Evolutionary conservation across 768 basidiomycete species (phyloP).

Genomic region (Rhizopogon vesiculosus): DNA sequence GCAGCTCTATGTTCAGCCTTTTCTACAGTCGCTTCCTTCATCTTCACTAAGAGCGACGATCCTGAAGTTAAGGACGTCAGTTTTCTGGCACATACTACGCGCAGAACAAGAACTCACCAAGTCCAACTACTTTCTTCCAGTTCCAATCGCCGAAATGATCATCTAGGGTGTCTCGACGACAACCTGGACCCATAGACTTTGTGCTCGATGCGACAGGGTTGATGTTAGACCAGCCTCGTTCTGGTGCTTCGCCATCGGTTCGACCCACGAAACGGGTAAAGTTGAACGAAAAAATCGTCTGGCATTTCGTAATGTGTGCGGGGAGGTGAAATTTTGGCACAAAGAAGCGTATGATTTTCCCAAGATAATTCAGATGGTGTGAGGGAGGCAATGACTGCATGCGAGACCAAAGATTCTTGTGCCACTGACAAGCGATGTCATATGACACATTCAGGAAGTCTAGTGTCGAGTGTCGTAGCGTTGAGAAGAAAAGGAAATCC

Average conservation of each 20-base stretch:
- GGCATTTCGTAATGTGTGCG: constrained; percentile 26
- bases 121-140: constrained; percentile 24
- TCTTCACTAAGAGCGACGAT: constrained; percentile 1
- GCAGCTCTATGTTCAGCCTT: neutral
- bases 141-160: constrained; percentile 29
- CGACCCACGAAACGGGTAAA: constrained; percentile 21
- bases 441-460: constrained; percentile 8
- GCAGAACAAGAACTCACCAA: constrained; percentile 12
- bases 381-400: constrained; percentile 2
- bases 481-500: constrained; percentile 18
- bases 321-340: constrained; percentile 34
- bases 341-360: constrained; percentile 6
- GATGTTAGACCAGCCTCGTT: constrained; percentile 29
- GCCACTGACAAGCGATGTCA: constrained; percentile 23
- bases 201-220: constrained; percentile 26
- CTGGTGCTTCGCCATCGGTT: constrained; percentile 32
- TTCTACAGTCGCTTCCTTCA: neutral
- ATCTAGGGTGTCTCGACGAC: constrained; percentile 29
- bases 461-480: neutral
- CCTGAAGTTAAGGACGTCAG: too few species aligned
- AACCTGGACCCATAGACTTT: constrained; percentile 28
- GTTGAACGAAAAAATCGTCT: constrained; percentile 23
- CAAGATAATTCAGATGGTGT: neutral
- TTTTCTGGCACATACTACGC: too few species aligned
- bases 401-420: constrained; percentile 12